Evolutionary conservation across 257 asterid species (phyloP), one percentile per base, ranked within the genome.

Genomic region (Rhazya stricta): DNA sequence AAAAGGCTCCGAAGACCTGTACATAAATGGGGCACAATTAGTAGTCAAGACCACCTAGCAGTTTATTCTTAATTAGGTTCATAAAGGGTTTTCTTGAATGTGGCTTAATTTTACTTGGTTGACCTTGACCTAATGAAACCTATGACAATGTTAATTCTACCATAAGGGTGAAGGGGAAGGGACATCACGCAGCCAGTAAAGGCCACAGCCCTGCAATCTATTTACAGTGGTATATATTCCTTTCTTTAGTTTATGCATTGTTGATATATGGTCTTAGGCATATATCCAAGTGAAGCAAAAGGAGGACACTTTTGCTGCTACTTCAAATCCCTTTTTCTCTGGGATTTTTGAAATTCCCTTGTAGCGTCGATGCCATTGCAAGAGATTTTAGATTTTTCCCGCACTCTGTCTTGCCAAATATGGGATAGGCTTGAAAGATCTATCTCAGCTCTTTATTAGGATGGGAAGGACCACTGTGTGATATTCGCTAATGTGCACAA

Each of bases 401-500:
- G 50, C 29, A 65, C 15, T 2, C 9, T 21, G 71, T 37, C 50
- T 66, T 36, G 23, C 69, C 69, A 63, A 63, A 63, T 63, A 63
- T 63, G 69, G n/a, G 45, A 61, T 61, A 61, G 42, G 10, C 39
- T 61, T 66, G 71, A 66, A 66, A 66, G 48, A 39, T 66, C 48
- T 9, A 37, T 66, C 25, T 66, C 71, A 66, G 21, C 18, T 73
- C 46, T 73, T 73, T 18, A 46, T 16, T 30, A 36, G n/a, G 30
- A 18, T 74, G 77, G n/a, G 30, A 18, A 60, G 77, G 77, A 60
- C 77, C 77, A 74, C 69, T 18, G 0, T 36, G 70, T 21, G 61
- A 60, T 73, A 57, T 42, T 42, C 30, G 58, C 25, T 27, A 54
- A 34, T 23, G 75, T 71, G 75, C 75, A 53, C 23, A 58, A 42